A percentile compares a stretch with the other conserved stretches of the same genome.
These are phyloP conservation scores for Phlyctochytrium bullatum DNA, from an alignment of 192 early-diverging fungal species.

Conservation along the genomic window DNA sequence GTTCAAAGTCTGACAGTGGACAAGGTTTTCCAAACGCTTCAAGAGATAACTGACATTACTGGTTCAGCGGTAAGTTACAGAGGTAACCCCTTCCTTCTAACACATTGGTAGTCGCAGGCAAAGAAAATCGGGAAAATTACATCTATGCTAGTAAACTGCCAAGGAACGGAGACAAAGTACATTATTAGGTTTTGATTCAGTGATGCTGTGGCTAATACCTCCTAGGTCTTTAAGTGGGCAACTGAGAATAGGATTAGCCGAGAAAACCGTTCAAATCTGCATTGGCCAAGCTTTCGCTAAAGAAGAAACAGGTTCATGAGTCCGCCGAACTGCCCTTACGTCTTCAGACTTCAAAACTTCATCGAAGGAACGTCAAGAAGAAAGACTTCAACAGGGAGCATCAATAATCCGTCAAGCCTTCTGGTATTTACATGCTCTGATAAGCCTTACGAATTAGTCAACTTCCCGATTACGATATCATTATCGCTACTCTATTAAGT, in stretches of 20 bases:
- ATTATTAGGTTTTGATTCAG: constrained; percentile 61
- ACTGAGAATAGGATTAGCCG: constrained; percentile 93
- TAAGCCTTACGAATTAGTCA: constrained; percentile 54
- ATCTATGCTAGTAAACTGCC: constrained; percentile 70
- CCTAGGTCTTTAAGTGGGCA: constrained; percentile 85
- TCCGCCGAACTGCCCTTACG: too few species aligned
- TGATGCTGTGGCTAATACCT: constrained; percentile 16
- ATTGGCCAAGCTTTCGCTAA: constrained; percentile 82
- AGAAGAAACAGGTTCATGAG: constrained; percentile 52
- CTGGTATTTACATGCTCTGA: constrained; percentile 41
- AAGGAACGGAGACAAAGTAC: constrained; percentile 80
- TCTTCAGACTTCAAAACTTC: constrained; percentile 34
- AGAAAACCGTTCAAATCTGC: constrained; percentile 84
- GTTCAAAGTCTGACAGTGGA: constrained; percentile 77
- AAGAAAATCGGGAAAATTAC: constrained; percentile 77
- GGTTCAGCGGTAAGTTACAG: constrained; percentile 64
- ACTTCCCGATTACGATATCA: constrained; percentile 87
- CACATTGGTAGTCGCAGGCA: constrained; percentile 60
- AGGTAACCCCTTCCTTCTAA: neutral
- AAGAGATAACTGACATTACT: constrained; percentile 78
- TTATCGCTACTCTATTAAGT: constrained; percentile 82
- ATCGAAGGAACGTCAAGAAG: constrained; percentile 44
- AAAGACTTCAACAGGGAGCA: constrained; percentile 45
- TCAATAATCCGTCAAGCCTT: constrained; percentile 65
- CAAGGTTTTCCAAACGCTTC: constrained; percentile 81